These are phyloP conservation scores for Cardamine resedifolia DNA, from an alignment of 345 rosid species.

Conservation along the genomic window DNA sequence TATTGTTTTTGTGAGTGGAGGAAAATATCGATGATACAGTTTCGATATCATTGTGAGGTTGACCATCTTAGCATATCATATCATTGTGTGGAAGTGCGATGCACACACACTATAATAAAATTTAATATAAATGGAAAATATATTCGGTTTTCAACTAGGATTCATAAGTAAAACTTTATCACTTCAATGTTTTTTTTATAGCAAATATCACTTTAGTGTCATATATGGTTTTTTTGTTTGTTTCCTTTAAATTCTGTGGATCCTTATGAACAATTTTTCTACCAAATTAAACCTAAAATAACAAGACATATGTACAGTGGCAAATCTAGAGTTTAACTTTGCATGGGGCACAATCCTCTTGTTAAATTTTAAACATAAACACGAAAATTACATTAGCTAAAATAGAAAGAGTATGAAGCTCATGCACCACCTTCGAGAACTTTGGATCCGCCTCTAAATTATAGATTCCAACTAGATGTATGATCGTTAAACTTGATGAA, in stretches of 20 bases:
- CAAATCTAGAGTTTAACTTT: too few species aligned
- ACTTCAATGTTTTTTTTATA: neutral
- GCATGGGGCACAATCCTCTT: too few species aligned
- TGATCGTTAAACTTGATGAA: too few species aligned
- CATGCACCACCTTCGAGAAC: too few species aligned
- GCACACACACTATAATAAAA: constrained; percentile 17
- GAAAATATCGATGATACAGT: constrained; percentile 26
- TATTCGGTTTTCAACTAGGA: constrained; percentile 7
- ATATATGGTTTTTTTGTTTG: neutral
- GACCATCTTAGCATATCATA: constrained; percentile 33
- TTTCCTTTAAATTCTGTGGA: neutral
- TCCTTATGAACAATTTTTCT: neutral
- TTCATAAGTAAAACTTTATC: neutral
- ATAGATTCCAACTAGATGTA: neutral
- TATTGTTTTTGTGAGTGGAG: constrained; percentile 32
- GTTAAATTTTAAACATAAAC: too few species aligned
- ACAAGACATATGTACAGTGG: too few species aligned
- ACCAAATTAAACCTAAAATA: neutral
- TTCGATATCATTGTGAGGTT: constrained; percentile 37
- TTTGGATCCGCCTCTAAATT: too few species aligned
- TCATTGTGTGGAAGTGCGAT: constrained; percentile 34
- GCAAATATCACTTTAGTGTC: neutral
- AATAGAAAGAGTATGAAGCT: too few species aligned
- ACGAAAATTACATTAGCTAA: too few species aligned
- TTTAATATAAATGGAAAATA: neutral